Evolutionary conservation across 176 grass and related monocot species (phyloP).

Genomic region (Triticum monococcum): DNA sequence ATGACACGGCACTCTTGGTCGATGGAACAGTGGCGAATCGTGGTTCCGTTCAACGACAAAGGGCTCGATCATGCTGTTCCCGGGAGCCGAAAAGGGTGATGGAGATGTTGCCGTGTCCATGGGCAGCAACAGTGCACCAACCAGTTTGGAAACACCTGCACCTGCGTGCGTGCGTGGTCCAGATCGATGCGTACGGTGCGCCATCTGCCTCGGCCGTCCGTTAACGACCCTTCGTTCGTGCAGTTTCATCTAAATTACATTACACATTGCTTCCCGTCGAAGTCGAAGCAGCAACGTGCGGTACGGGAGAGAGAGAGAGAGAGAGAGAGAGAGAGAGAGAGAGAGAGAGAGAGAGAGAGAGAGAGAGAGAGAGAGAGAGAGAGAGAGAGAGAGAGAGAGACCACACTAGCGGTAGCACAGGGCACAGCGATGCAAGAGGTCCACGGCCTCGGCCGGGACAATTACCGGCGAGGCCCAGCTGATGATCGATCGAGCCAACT

Average conservation of each 20-base stretch:
- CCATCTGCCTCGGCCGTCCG: neutral
- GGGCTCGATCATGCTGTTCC: neutral
- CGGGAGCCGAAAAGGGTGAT: neutral
- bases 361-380: no score
- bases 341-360: no score
- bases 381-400: neutral
- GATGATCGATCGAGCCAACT: neutral
- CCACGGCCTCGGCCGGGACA: neutral
- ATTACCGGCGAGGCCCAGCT: neutral
- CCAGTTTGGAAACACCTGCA: neutral
- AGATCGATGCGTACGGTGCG: neutral
- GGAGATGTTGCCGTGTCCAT: neutral
- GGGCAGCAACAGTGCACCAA: conserved; percentile 21
- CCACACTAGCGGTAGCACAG: neutral
- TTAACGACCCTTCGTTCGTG: neutral
- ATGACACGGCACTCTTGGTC: neutral
- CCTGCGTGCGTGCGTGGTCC: neutral
- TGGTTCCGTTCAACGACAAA: neutral
- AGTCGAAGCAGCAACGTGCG: conserved; percentile 13
- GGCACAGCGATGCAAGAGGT: no score
- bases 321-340: no score
- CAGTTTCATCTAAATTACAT: neutral
- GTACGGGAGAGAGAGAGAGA: neutral
- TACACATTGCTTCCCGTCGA: neutral
- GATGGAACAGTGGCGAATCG: neutral